Base-by-base conservation (phyloP, 1,284 basidiomycete species). In the Ceratobasidium sp. region DNA sequence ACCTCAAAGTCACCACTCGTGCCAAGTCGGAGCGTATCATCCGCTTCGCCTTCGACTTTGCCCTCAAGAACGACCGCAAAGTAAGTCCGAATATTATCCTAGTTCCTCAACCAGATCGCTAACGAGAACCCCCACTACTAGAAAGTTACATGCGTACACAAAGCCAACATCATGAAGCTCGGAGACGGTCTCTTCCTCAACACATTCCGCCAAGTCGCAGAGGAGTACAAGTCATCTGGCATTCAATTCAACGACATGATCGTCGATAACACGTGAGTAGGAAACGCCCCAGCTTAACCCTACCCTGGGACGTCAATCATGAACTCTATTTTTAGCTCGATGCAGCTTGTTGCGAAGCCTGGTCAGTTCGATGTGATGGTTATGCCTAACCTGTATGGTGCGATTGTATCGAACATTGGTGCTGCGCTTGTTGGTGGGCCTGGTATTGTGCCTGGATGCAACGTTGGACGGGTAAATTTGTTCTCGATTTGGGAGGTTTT, bases 111-210 rank as follows among this genome's bases (percentile, higher is more conserved):
- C 44, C 59, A 69, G 8, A 45, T 51, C 56, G 36, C 63, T 69
- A 41, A 75, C 29, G 11, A 41, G 54, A 57, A 71, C 17, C 17
- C 27, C 41, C 3, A 27, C 71, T 75, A 77, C 22, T 81, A 97
- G 95, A 98, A 97, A 93, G 98, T 99, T 80, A 99, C 98, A 74
- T 99, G 97, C 83, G 97, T 99, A 64, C 98, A 99, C 92, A 99
- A 99, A 87, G 98, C 98, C 82, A 99, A 99, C 89, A 99, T 99
- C 88, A 99, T 99, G 98, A 99, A 99, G 86, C 91, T 99, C 80
- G 97, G 97, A 83, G 98, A 99, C 82, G 98, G 98, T 85, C 91
- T 99, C 63, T 99, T 99, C 91, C 89, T 99, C 80, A 98, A 97
- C 86, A 99, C 97, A 36, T 99, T 98, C 92, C 94, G 96, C 80